phyloP scores from a whole-genome alignment of 2,329 filamentous ascomycete genomes.

The Penicillium griseofulvum region DNA sequence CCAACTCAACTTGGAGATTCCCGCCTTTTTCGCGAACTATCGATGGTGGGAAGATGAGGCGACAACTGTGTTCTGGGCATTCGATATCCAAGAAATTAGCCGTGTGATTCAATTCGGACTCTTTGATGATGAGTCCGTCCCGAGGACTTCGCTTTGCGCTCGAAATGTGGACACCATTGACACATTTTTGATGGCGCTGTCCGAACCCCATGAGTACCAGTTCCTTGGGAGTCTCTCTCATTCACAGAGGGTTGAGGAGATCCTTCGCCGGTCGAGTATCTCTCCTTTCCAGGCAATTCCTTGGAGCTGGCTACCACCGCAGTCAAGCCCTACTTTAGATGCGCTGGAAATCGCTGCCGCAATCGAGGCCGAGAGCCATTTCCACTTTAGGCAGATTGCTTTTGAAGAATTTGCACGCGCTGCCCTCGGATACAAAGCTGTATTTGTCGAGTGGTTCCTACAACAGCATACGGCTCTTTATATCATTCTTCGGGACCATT shows the following conservation, averaged over 20 bases:
- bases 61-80: conserved; percentile 38
- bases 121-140: conserved; percentile 36
- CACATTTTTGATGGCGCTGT: conserved; percentile 30
- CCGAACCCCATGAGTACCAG: conserved; percentile 27
- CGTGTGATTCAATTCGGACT: conserved; percentile 40
- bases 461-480: conserved; percentile 39
- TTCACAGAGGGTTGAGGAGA: conserved; percentile 41
- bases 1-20: conserved; percentile 29
- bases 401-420: conserved; percentile 44
- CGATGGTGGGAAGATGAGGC: conserved; percentile 46
- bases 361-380: conserved; percentile 40
- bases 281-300: conserved; percentile 20
- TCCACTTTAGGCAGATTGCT: conserved; percentile 39
- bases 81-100: conserved; percentile 38
- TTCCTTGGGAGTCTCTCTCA: conserved; percentile 32
- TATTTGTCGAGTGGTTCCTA: conserved; percentile 40
- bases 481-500: conserved; percentile 32
- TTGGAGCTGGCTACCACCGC: conserved; percentile 40
- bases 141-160: conserved; percentile 34
- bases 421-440: conserved; percentile 35
- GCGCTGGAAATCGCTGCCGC: conserved; percentile 30
- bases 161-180: conserved; percentile 36
- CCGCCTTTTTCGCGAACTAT: conserved; percentile 33
- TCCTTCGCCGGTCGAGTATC: conserved; percentile 34
- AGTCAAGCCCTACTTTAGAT: conserved; percentile 19